Conservation (phyloP, 164 flowering plant genomes). For the Vitis labrusca region DNA sequence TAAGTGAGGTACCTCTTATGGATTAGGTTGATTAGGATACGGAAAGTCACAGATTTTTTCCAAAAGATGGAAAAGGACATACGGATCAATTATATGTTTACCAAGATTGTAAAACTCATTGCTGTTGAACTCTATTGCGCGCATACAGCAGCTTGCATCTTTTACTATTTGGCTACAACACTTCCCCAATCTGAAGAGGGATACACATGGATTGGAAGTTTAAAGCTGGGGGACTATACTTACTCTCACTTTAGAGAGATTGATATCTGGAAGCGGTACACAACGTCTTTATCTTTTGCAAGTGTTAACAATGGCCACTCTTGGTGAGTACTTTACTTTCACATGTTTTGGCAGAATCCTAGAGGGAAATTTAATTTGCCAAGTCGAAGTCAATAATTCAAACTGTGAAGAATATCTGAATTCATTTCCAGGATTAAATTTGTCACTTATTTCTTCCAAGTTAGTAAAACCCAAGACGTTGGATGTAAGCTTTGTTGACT, state of each 20-base stretch:
- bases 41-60: constrained; percentile 51
- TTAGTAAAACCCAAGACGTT: neutral
- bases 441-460: neutral
- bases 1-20: constrained; percentile 63
- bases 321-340: constrained; percentile 39
- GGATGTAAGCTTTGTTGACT: no score
- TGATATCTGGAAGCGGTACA: constrained; percentile 65
- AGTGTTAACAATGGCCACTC: constrained; percentile 72
- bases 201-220: constrained; percentile 85
- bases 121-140: constrained; percentile 72
- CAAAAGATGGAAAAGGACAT: constrained; percentile 66
- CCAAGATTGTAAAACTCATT: constrained; percentile 63
- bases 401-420: no score
- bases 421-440: neutral
- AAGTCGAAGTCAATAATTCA: neutral
- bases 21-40: constrained; percentile 55
- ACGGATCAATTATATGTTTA: constrained; percentile 64
- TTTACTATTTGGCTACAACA: constrained; percentile 76
- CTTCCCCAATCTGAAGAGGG: constrained; percentile 61
- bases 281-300: constrained; percentile 60
- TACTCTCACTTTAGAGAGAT: constrained; percentile 70
- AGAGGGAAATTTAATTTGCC: neutral
- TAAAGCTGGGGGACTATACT: constrained; percentile 60
- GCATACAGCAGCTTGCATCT: constrained; percentile 80
- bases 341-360: neutral